Percentiles rank a stretch among this genome's conserved stretches.
Conservation (phyloP, 352 stramenopile genomes). For the Pythium insidiosum region DNA sequence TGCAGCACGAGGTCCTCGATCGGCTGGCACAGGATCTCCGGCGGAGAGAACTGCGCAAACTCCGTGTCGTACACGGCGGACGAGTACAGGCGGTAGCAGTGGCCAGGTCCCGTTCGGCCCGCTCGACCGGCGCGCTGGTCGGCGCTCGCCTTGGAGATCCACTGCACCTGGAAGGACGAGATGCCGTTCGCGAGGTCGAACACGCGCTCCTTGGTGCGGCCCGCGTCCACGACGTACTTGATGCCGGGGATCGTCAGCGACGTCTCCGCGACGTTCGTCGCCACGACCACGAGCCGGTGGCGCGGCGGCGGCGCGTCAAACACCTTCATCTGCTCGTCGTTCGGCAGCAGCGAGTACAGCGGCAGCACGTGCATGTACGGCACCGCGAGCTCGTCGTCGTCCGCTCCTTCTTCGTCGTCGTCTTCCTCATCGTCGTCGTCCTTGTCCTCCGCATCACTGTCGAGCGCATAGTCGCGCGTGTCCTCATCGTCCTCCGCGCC, state of each 20-base stretch:
- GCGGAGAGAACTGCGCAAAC: conserved; percentile 86
- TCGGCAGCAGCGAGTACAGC: conserved; percentile 95
- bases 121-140: conserved; percentile 92
- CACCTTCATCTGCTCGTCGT: conserved; percentile 92
- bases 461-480: conserved; percentile 24
- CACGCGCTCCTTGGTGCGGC: conserved; percentile 94
- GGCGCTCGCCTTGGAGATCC: conserved; percentile 80
- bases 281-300: conserved; percentile 92
- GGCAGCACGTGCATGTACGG: conserved; percentile 91
- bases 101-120: conserved; percentile 92
- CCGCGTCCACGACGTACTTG: conserved; percentile 97
- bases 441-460: conserved; percentile 29
- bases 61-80: conserved; percentile 94
- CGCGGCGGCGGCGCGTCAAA: conserved; percentile 83
- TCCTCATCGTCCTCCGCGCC: conserved; percentile 42
- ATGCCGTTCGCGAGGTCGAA: conserved; percentile 90
- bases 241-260: conserved; percentile 93
- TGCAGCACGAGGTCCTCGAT: conserved; percentile 96
- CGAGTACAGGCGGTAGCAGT: conserved; percentile 98
- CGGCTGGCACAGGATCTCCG: conserved; percentile 88
- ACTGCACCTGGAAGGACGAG: conserved; percentile 92
- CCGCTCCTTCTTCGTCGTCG: conserved; percentile 78
- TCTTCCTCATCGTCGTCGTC: conserved; percentile 61
- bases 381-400: conserved; percentile 51
- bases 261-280: conserved; percentile 98